Percentiles rank a stretch among this genome's conserved stretches.
Conservation (phyloP, 2,329 filamentous ascomycete genomes). For the Penicillium concentricum region DNA sequence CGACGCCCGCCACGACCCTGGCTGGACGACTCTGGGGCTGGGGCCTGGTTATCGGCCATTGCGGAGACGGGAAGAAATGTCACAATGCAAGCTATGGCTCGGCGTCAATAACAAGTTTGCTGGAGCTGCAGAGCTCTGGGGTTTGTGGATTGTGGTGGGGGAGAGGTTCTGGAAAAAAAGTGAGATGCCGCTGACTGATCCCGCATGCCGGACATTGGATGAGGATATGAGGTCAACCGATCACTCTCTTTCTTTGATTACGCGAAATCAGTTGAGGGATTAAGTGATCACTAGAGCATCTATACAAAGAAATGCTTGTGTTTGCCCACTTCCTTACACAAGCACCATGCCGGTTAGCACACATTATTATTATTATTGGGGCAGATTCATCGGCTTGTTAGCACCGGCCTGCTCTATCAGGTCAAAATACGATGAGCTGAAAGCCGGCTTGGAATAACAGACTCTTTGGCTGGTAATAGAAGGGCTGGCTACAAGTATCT, state of each 20-base stretch:
- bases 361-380: too few relatives aligned
- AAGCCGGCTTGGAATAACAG: too few relatives aligned
- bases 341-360: background rate
- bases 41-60: conserved; percentile 34
- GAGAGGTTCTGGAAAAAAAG: conserved; percentile 16
- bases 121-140: conserved; percentile 7
- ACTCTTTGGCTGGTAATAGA: background rate
- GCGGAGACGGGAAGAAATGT: conserved; percentile 6
- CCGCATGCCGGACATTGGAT: conserved; percentile 8
- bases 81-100: conserved; percentile 6
- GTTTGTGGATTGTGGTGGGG: conserved; percentile 16
- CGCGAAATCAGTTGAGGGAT: background rate
- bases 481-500: background rate
- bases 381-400: background rate
- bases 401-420: background rate
- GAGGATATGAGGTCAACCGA: background rate
- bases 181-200: conserved; percentile 26
- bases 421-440: background rate
- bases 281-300: background rate
- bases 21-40: conserved; percentile 31
- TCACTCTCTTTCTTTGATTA: background rate
- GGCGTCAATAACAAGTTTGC: conserved; percentile 10
- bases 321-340: background rate
- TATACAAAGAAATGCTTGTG: background rate
- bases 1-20: conserved; percentile 45